phyloP scores from a whole-genome alignment of 345 rosid genomes.

The Balakata baccata region DNA sequence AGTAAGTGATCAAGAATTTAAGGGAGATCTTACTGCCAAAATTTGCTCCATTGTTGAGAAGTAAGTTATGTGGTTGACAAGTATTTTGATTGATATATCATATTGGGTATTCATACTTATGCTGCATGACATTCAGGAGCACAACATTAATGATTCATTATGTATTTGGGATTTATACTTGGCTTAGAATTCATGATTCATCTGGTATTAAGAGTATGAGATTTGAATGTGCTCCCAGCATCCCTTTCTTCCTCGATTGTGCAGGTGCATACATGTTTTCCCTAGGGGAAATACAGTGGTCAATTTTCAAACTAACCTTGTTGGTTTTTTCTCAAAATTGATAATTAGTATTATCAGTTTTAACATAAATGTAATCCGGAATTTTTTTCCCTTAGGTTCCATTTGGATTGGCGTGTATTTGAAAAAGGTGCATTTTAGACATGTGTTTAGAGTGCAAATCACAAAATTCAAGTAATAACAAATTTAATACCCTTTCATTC shows the following conservation, averaged over 20 bases:
- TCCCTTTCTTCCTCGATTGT: neutral
- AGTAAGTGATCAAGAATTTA: constrained; percentile 93
- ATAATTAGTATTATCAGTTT: neutral
- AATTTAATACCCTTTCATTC: neutral
- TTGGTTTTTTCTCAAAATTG: neutral
- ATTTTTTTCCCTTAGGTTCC: neutral
- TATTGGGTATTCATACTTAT: constrained; percentile 5
- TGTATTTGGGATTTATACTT: neutral
- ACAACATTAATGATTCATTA: neutral
- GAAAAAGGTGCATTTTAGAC: neutral
- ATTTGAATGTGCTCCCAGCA: neutral
- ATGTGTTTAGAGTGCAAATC: neutral
- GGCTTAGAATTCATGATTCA: constrained; percentile 9
- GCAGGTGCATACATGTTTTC: no score
- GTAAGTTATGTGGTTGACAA: constrained; percentile 47
- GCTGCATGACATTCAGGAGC: constrained; percentile 7
- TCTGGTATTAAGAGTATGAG: neutral
- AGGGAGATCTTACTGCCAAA: constrained; percentile 97
- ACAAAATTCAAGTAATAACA: neutral
- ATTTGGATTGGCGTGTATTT: neutral
- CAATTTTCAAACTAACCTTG: neutral
- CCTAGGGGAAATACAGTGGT: neutral
- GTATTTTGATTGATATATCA: constrained; percentile 1
- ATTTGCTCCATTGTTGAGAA: constrained; percentile 93
- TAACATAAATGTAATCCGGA: neutral